Conservation (phyloP, 208 protist species). For the Crithidia fasciculata region DNA sequence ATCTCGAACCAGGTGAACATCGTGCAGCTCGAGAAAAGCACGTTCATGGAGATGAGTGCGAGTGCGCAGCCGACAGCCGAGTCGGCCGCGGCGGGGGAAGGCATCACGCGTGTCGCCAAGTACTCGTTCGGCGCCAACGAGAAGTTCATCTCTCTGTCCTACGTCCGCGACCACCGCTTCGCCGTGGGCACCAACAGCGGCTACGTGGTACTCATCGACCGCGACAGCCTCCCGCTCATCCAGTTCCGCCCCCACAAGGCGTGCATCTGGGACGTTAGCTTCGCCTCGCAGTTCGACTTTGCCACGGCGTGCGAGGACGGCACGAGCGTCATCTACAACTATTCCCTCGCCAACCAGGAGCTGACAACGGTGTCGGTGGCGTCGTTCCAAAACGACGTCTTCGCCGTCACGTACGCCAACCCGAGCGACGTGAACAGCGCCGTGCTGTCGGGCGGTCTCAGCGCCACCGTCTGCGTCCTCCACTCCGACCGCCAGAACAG, state of each 20-base stretch:
- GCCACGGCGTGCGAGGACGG: conserved; percentile 88
- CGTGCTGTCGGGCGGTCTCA: conserved; percentile 86
- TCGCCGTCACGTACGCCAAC: conserved; percentile 86
- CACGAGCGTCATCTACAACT: conserved; percentile 89
- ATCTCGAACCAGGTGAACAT: conserved; percentile 90
- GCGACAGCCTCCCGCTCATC: conserved; percentile 84
- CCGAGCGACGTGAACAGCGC: conserved; percentile 70
- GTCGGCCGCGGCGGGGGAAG: conserved; percentile 55
- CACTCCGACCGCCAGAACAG: conserved; percentile 88
- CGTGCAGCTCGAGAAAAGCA: conserved; percentile 86
- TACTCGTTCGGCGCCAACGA: conserved; percentile 86
- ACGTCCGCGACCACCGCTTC: conserved; percentile 80
- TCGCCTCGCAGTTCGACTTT: conserved; percentile 86
- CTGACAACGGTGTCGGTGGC: conserved; percentile 81
- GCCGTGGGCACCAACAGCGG: conserved; percentile 89
- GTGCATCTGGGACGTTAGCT: conserved; percentile 91
- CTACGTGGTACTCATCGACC: conserved; percentile 88
- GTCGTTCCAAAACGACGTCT: conserved; percentile 90
- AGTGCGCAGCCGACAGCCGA: conserved; percentile 60
- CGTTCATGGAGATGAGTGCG: conserved; percentile 89
- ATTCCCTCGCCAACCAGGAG: conserved; percentile 80
- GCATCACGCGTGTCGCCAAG: conserved; percentile 79
- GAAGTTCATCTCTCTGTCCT: conserved; percentile 90
- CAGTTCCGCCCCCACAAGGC: conserved; percentile 89
- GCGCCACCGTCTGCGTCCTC: conserved; percentile 85